Evolutionary conservation across 176 grass and related monocot genomes (phyloP).

Genomic region (Echinochloa phyllopogon): DNA sequence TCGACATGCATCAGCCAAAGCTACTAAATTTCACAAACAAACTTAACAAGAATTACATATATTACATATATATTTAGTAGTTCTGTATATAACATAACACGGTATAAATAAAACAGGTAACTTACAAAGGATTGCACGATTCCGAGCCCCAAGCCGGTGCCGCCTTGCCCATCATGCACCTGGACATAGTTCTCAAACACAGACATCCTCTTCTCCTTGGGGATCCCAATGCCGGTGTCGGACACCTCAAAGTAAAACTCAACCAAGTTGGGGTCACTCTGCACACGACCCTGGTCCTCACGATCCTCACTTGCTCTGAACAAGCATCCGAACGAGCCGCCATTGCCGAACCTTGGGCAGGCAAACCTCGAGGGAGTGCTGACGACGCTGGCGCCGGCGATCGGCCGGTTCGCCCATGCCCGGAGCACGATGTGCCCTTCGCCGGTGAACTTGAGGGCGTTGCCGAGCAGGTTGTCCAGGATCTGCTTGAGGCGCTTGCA

Average conservation of each 20-base stretch:
- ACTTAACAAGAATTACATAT: background rate
- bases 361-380: conserved; percentile 39
- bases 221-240: conserved; percentile 77
- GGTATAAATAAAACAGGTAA: background rate
- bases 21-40: background rate
- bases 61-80: background rate
- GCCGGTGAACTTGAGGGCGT: conserved; percentile 77
- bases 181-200: conserved; percentile 92
- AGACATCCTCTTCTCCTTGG: conserved; percentile 66
- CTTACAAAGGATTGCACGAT: conserved; percentile 94
- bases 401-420: conserved; percentile 64
- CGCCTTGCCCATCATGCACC: conserved; percentile 68
- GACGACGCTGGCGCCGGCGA: conserved; percentile 11
- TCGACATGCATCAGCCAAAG: background rate
- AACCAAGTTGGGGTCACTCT: conserved; percentile 41
- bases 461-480: conserved; percentile 82
- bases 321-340: background rate
- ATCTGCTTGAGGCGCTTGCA: conserved; percentile 67
- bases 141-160: conserved; percentile 82
- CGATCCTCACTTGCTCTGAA: conserved; percentile 10
- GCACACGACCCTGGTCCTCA: background rate
- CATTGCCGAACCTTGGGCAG: background rate
- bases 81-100: background rate
- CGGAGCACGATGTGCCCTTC: conserved; percentile 63
- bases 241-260: conserved; percentile 80